Evolutionary conservation across 2,329 filamentous ascomycete species (phyloP), one percentile per base, ranked within the genome.

Genomic region (Orbilia quercus): DNA sequence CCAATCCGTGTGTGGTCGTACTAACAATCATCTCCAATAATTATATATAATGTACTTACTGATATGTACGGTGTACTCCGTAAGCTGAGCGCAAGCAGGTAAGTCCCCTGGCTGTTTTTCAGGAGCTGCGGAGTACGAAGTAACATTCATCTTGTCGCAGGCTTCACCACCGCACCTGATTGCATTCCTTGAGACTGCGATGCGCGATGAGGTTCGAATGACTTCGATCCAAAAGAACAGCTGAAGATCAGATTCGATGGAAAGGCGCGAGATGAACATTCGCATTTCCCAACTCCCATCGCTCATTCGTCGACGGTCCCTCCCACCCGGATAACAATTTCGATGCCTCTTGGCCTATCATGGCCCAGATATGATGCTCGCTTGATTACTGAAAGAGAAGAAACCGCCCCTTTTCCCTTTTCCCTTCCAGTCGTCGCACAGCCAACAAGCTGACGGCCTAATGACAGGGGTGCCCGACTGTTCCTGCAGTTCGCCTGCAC

Each of bases 401-500:
- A 58, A 44, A 53, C 18, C 7, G 23, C 34, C 23, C 20, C n/a
- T n/a, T n/a, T n/a, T n/a, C 12, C 16, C 53, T 51, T 63, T 72
- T 64, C 65, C n/a, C n/a, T 59, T 45, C 14, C 40, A 23, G n/a
- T 55, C 53, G 34, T 59, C 42, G 58, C 69, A 73, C 69, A 65
- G 59, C 67, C 58, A 59, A 47, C 48, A 57, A 34, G 69, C 69
- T 73, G 69, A 73, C 45, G 69, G 69, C 51, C 67, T 58, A 65
- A 28, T 53, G 31, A 65, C 60, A 66, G 48, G 60, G 69, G 55
- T 60, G 16, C 50, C 60, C 44, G 60, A 55, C 67, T 73, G 69
- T 73, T 73, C 69, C 69, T 73, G 69, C 69, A 73, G 67, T 64
- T 65, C 67, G 59, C 59, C 67, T 72, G 67, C 59, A 65, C 42